Evolutionary conservation across 2,329 filamentous ascomycete species (phyloP), one percentile per base, ranked within the genome.

Genomic region (Xylariaceae sp.): DNA sequence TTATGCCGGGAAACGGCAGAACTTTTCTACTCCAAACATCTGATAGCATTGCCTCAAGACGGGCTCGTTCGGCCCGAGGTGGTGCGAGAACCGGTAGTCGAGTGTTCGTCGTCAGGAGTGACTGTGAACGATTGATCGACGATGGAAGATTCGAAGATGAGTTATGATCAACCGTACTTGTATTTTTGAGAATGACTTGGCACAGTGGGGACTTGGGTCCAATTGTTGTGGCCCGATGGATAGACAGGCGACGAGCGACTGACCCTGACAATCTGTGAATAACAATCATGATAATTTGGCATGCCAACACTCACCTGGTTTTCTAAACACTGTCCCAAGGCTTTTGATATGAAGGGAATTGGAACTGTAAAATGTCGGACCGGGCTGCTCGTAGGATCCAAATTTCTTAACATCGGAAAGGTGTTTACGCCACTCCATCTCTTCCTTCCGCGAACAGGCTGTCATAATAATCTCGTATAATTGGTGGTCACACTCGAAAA

Each of bases 121-220:
- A 92, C 64, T 90, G 89, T 0, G 89, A 94, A 41, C 91, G 83
- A 62, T 86, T 86, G 59, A 95, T 84, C 35, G 79, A 76, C 68
- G 76, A 52, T 68, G 76, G 53, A 62, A 72, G 59, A 59, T 77
- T 70, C 12, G 75, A 68, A 4, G 63, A 65, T 12, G 80, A 71
- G 5, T 73, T 68, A 43, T 86, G 80, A 62, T 84, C 86, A 46
- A 83, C 75, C 2, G 82, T 80, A 63, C 85, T 85, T 0, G 91
- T 96, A 65, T 95, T 95, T 67, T 89, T 92, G 66, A 96, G 83
- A 47, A 95, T 87, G 50, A 96, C 84, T 65, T 94, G 88, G 59
- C 81, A 87, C 50, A 87, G 70, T 41, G 84, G 78, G 11, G 81
- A 80, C 62, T 84, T 88, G 11, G 84, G 77, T 12, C 87, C 85